Conservation (phyloP, 768 basidiomycete genomes). For the Dioszegia aurantiaca region DNA sequence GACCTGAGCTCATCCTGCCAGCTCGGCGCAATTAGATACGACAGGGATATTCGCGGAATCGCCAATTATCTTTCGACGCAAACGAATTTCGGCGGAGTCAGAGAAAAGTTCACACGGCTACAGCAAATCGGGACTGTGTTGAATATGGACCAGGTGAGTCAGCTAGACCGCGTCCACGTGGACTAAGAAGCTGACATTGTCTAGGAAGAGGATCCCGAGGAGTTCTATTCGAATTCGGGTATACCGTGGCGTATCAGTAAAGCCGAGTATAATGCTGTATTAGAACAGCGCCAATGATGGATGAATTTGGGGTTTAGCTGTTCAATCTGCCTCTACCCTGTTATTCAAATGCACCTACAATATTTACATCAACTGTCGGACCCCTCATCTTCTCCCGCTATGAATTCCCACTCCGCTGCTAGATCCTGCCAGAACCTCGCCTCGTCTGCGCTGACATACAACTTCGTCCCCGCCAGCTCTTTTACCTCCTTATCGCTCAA, state of each 20-base stretch:
- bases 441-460: slow-evolving; percentile 18
- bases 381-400: no score
- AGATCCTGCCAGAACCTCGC: slow-evolving; percentile 31
- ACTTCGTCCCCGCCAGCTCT: slow-evolving; percentile 23
- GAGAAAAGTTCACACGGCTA: slow-evolving; percentile 86
- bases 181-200: neutral
- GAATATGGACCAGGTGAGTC: slow-evolving; percentile 65
- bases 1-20: slow-evolving; percentile 47
- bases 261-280: slow-evolving; percentile 37
- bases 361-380: no score
- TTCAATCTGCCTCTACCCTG: no score
- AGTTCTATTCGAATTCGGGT: slow-evolving; percentile 90
- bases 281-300: slow-evolving; percentile 32
- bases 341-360: no score
- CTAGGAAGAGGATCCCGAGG: slow-evolving; percentile 90
- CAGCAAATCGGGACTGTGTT: slow-evolving; percentile 90
- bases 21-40: slow-evolving; percentile 94
- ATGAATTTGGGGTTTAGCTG: no score
- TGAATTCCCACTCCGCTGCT: slow-evolving; percentile 22
- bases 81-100: slow-evolving; percentile 79
- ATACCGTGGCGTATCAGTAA: slow-evolving; percentile 55
- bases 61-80: slow-evolving; percentile 80
- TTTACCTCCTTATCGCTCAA: slow-evolving; percentile 28
- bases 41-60: slow-evolving; percentile 82
- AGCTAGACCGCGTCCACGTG: slow-evolving; percentile 9